Evolutionary conservation across 345 rosid species (phyloP).

Genomic region (Diplotaxis tenuifolia): DNA sequence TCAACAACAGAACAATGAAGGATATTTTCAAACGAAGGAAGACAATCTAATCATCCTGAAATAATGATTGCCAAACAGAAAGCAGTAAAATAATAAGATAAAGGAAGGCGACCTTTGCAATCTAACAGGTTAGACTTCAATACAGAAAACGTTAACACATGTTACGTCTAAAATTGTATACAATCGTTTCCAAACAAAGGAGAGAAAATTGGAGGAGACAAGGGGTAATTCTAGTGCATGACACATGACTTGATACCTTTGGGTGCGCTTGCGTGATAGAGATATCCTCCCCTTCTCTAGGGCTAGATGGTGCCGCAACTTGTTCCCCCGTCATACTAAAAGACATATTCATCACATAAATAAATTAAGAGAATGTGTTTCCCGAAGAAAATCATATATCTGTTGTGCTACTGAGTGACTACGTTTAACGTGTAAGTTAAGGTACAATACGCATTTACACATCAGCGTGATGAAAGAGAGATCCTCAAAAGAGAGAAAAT

Average conservation of each 20-base stretch:
- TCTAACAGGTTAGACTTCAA: constrained; percentile 5
- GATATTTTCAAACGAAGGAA: constrained; percentile 7
- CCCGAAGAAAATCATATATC: neutral
- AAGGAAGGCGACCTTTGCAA: constrained; percentile 13
- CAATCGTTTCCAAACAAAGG: neutral
- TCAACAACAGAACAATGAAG: constrained; percentile 23
- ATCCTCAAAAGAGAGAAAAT: neutral
- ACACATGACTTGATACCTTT: constrained; percentile 45
- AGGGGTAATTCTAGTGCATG: constrained; percentile 20
- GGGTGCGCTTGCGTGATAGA: constrained; percentile 53
- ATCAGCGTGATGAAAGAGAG: neutral
- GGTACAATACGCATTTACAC: constrained; percentile 15
- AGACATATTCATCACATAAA: constrained; percentile 34
- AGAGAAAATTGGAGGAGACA: constrained; percentile 7
- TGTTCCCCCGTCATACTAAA: constrained; percentile 96
- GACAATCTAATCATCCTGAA: neutral
- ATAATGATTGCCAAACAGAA: neutral
- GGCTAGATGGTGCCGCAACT: constrained; percentile 80
- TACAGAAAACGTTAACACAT: constrained; percentile 3
- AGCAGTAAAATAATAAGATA: neutral
- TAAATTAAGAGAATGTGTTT: constrained; percentile 18
- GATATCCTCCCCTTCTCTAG: constrained; percentile 79
- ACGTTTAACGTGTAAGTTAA: constrained; percentile 5
- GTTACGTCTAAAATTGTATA: constrained; percentile 3
- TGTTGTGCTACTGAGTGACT: neutral